Evolutionary conservation across 345 rosid genomes (phyloP).

Genomic region (Turritis glabra): DNA sequence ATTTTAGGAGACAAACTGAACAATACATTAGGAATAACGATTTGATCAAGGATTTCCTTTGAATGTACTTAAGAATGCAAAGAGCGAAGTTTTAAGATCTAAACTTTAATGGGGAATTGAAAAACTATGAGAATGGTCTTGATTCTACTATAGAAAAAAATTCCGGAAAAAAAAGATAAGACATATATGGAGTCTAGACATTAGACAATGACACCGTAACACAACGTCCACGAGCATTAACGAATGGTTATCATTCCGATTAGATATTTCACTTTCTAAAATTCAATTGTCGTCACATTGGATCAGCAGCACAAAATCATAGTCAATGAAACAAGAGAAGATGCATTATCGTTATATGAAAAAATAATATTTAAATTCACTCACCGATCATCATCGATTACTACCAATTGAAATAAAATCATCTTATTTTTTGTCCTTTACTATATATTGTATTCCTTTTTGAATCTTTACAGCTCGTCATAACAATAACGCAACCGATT

Average conservation of each 20-base stretch:
- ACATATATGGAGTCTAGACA: not conserved
- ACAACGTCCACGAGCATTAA: not conserved
- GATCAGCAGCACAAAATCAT: slow-evolving; percentile 4
- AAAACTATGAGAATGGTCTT: not conserved
- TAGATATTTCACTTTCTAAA: not conserved
- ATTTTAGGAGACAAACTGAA: not conserved
- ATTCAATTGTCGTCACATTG: not conserved
- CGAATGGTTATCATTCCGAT: not conserved
- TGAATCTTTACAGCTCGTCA: too few relatives aligned
- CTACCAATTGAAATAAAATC: not conserved
- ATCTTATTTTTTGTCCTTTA: not conserved
- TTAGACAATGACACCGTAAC: slow-evolving; percentile 22
- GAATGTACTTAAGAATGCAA: not conserved
- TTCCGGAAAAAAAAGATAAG: not conserved
- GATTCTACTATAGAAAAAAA: not conserved
- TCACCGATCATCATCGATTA: not conserved
- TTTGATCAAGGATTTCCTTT: not conserved
- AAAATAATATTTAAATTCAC: not conserved
- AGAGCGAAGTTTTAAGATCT: not conserved
- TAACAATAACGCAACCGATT: slow-evolving; percentile 27
- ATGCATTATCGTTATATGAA: not conserved
- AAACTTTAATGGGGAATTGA: not conserved
- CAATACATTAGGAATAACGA: not conserved
- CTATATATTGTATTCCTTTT: not conserved
- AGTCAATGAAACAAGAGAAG: slow-evolving; percentile 1